Evolutionary conservation across 2,329 filamentous ascomycete genomes (phyloP).

Genomic region (Fusarium hainanense): DNA sequence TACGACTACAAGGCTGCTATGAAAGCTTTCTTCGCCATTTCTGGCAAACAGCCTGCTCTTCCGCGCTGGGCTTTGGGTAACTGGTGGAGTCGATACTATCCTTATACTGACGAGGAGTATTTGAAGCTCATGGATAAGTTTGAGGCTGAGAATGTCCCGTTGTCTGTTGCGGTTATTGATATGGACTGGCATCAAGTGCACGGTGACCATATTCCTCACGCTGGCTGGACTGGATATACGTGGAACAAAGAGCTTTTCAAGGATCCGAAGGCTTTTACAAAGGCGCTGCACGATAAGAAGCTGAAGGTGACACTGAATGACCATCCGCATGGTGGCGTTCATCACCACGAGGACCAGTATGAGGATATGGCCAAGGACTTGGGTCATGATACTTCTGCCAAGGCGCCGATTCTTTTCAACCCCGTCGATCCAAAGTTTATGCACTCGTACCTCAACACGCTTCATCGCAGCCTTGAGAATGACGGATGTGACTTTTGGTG

Average conservation of each 20-base stretch:
- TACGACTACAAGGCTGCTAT: conserved; percentile 66
- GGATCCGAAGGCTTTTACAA: conserved; percentile 63
- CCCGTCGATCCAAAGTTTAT: conserved; percentile 64
- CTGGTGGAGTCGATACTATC: conserved; percentile 74
- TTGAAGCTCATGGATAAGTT: conserved; percentile 68
- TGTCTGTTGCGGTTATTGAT: conserved; percentile 70
- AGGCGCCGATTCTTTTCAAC: conserved; percentile 67
- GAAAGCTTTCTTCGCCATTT: conserved; percentile 64
- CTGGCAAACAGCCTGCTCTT: conserved; percentile 65
- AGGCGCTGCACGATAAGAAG: conserved; percentile 61
- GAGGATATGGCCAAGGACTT: conserved; percentile 63
- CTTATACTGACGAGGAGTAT: conserved; percentile 67
- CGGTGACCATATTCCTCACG: conserved; percentile 56
- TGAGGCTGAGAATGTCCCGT: conserved; percentile 60
- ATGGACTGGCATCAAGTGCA: conserved; percentile 74
- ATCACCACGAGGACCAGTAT: conserved; percentile 67
- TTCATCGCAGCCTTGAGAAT: conserved; percentile 66
- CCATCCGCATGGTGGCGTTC: conserved; percentile 69
- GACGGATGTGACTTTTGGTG: conserved; percentile 73
- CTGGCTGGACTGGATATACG: conserved; percentile 66
- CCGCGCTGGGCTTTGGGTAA: conserved; percentile 70
- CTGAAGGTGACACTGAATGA: conserved; percentile 70
- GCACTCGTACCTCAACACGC: conserved; percentile 67
- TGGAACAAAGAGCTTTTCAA: conserved; percentile 66
- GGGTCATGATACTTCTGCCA: conserved; percentile 60